Evolutionary conservation across 2,329 filamentous ascomycete genomes (phyloP), one percentile per base, ranked within the genome.

Genomic region (Penicillium crustosum): DNA sequence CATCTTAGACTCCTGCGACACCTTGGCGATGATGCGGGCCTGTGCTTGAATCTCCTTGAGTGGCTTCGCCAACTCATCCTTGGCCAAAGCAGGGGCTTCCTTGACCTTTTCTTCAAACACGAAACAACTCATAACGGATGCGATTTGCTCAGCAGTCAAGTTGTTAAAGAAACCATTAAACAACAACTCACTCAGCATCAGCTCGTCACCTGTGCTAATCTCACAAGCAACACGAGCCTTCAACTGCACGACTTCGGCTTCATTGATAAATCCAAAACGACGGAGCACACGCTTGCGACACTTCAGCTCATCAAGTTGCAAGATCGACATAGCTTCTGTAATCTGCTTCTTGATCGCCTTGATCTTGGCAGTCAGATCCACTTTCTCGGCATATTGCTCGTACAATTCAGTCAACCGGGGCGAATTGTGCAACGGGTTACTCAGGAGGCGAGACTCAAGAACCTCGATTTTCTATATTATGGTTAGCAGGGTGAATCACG

Each of bases 91-190:
- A 15, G 86, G 83, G 3, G 86, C 80, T 13, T 93, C 87, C 67
- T 93, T 89, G 48, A 90, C 87, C 81, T 95, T 96, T 78, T 99
- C 94, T 71, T 99, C 95, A 66, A 97, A 97, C 64, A 99, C 94
- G 78, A 99, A 97, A 70, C 91, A 93, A 68, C 91, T 95, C 58
- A 99, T 82, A 6, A 93, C 86, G 0, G 93, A 85, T 1, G 94
- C 94, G 67, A 89, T 90, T 64, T 93, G 84, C 74, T 97, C 93
- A 0, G 94, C 92, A 0, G 87, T 87, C 43, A 97, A 80, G 71
- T 97, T 93, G 73, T 97, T 99, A 83, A 99, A 99, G 82, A 97
- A 97, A 39, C 93, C 86, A 75, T 97, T 95, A 77, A 99, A 97
- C 0, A 99, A 83, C 29, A 99, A 82, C 75, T 99, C 94, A 13